Base-by-base conservation (phyloP, 768 basidiomycete genomes). In the Cantharellus cinnabarinus region DNA sequence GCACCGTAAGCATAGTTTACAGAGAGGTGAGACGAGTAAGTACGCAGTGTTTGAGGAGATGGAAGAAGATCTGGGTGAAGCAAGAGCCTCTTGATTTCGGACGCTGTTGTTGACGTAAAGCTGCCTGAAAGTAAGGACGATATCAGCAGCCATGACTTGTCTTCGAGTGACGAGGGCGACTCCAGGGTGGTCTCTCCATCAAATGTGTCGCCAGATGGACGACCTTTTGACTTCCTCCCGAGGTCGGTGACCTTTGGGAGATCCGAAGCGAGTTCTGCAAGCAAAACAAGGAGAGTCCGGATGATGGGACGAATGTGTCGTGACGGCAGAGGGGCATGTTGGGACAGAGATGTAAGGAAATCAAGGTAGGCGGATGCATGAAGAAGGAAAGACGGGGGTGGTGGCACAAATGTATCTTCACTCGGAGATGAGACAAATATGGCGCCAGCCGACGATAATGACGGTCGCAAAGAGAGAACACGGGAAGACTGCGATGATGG, bases 1-100 rank as follows among this genome's bases (percentile, higher is more conserved):
- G 60, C 42, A 29, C 60, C 60, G 37, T 53, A 50, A 20, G 60
- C 60, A 44, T 60, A 48, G 4, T 48, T 10, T 29, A 29, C 29
- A 10, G 29, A 10, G 10, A 48, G 29, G 29, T 48, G 44, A 10
- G 44, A 48, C 10, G 44, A 10, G 20, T 29, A 29, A 29, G 20
- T 29, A 29, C 20, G 20, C 10, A 48, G 10, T 10, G 10, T 29
- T 10, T 48, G 10, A 10, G 44, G 29, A 29, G 44, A 48, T 29
- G 44, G 29, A 10, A 29, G 0, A 10, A 48, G 44, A 29, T 48
- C 44, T 10, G 10, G 10, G 44, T 10, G 44, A 29, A 48, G 44
- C 29, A 48, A 48, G 29, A 48, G 10, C 29, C 44, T 10, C 44
- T 48, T 48, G 29, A 48, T 48, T 48, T 48, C 44, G 10, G 10